Base-by-base conservation (phyloP, 108 stramenopile species). In the Parietichytrium sp. region DNA sequence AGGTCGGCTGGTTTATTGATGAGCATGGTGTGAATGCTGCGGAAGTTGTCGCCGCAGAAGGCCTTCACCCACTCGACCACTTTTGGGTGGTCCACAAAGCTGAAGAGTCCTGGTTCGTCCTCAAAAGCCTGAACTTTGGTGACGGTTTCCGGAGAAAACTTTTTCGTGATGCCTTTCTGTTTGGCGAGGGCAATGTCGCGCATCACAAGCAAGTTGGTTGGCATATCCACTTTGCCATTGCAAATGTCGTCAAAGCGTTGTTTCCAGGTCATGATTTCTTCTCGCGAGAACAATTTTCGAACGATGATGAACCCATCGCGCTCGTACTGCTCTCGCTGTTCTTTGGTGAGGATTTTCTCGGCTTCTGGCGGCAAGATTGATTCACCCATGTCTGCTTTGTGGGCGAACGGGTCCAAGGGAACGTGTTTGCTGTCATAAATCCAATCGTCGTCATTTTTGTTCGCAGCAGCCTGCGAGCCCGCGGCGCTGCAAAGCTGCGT, bases 291-390 rank as follows among this genome's bases (percentile, higher is more conserved):
- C 8, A 72, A 42, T 42, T 45, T 45, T 42, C 45, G 36, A n/a
- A 72, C 61, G 38, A 72, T 42, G 20, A 72, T 45, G 61, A 72
- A 72, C 8, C 61, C 61, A 42, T 72, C 61, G 38, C 42, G 33
- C 61, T 72, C 61, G 20, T 72, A 72, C 61, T 72, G 15, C 42
- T 72, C 61, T n/a, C n/a, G n/a, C n/a, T n/a, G n/a, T n/a, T n/a
- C n/a, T n/a, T n/a, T n/a, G n/a, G n/a, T n/a, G n/a, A n/a, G n/a
- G n/a, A n/a, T n/a, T n/a, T n/a, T n/a, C n/a, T n/a, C n/a, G n/a
- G n/a, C n/a, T n/a, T n/a, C n/a, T n/a, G n/a, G n/a, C n/a, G n/a
- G n/a, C n/a, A n/a, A n/a, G n/a, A n/a, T n/a, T n/a, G n/a, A n/a
- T n/a, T n/a, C n/a, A n/a, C n/a, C n/a, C n/a, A n/a, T n/a, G n/a